Base-by-base conservation (phyloP, 805 yeast species). In the Lipomyces chichibuensis region DNA sequence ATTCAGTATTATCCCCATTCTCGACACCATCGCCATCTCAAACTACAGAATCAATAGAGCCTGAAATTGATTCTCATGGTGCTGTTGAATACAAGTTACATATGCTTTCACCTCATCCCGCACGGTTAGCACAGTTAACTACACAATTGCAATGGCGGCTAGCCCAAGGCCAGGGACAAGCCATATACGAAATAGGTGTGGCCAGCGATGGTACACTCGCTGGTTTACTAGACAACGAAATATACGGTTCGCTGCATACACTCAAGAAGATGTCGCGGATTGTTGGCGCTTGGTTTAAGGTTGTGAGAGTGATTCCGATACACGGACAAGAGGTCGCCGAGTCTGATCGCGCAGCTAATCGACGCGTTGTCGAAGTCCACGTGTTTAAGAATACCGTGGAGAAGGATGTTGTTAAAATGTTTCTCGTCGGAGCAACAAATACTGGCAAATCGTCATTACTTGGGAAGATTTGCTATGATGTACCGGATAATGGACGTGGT, bases 101-200 rank as follows among this genome's bases (percentile, higher is more conserved):
- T 32, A 59, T 70, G 67, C 20, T 69, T 23, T 32, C 57, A 7
- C 69, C 69, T 29, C 52, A 20, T 5, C 66, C 72, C 1, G 64
- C 69, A 23, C 68, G 72, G 29, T 64, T 70, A 20, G 72, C 64
- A 23, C 72, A 69, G 61, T 55, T 70, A 13, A 69, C 72, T 23
- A 69, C 72, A 17, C 72, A 70, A 63, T 51, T 70, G 37, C 70
- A 66, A 60, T 70, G 69, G 69, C 65, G 72, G 23, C 65, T 70
- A 7, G 49, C 69, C 4, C 71, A 70, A 51, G 72, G 72, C 17
- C 65, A 65, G 32, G 72, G 72, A 5, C 70, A 63, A 52, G 68
- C 71, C 23, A 64, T 70, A 8, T 70, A 70, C 57, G 72, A 66
- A 52, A 57, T 70, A 23, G 72, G 72, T 2, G 72, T 69, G 6